phyloP scores from a whole-genome alignment of 345 rosid genomes.

The Physaria fendleri region DNA sequence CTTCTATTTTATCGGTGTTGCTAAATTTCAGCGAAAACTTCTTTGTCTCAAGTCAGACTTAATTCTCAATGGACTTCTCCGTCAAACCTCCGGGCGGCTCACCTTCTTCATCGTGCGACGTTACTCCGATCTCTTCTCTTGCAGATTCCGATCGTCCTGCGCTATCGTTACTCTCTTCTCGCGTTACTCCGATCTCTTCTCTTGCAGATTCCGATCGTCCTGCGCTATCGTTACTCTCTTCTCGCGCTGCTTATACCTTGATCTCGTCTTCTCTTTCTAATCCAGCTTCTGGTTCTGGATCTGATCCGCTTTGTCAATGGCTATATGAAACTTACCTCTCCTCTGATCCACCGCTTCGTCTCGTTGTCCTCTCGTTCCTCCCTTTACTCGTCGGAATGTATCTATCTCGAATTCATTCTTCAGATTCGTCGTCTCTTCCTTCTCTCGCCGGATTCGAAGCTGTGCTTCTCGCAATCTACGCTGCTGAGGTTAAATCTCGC shows the following conservation, averaged over 20 bases:
- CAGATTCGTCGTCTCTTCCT: constrained; percentile 45
- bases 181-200: constrained; percentile 59
- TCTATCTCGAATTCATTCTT: constrained; percentile 70
- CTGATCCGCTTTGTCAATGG: constrained; percentile 95
- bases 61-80: constrained; percentile 36
- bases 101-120: constrained; percentile 36
- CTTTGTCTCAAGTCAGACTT: constrained; percentile 7
- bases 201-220: constrained; percentile 91
- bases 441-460: constrained; percentile 90
- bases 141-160: constrained; percentile 95
- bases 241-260: constrained; percentile 53
- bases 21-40: constrained; percentile 14
- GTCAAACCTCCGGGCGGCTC: constrained; percentile 30
- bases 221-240: constrained; percentile 81
- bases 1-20: neutral
- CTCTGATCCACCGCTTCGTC: constrained; percentile 78
- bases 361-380: constrained; percentile 72
- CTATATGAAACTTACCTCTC: constrained; percentile 86
- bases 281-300: constrained; percentile 72
- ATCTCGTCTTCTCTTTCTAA: constrained; percentile 44
- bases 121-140: constrained; percentile 52
- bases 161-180: constrained; percentile 75
- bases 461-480: constrained; percentile 79
- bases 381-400: constrained; percentile 67
- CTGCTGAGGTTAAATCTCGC: constrained; percentile 67